Evolutionary conservation across 345 rosid genomes (phyloP).

Genomic region (Populus ilicifolia): DNA sequence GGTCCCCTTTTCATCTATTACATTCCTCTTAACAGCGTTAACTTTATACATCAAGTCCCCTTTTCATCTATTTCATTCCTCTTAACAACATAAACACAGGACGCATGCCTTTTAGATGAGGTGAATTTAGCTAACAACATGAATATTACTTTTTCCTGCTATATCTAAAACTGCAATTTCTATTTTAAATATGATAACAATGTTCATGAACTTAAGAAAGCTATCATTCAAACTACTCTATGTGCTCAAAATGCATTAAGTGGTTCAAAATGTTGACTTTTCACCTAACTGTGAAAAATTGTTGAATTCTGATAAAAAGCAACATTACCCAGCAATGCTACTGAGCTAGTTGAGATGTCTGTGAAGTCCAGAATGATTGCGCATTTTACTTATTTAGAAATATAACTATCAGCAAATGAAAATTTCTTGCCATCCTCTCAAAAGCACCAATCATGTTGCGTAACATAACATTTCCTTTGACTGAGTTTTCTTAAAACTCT

Average conservation of each 20-base stretch:
- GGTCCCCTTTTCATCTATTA: background rate
- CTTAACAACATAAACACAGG: background rate
- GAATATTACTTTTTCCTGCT: too few relatives aligned
- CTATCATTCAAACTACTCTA: background rate
- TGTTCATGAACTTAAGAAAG: background rate
- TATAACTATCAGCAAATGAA: background rate
- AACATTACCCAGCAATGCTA: background rate
- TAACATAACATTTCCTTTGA: background rate
- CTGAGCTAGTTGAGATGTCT: background rate
- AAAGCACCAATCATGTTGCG: too few relatives aligned
- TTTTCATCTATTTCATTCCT: background rate
- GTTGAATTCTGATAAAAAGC: background rate
- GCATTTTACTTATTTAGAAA: background rate
- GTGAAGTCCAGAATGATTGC: background rate
- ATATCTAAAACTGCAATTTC: background rate
- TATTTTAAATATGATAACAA: background rate
- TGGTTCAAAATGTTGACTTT: background rate
- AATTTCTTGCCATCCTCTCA: background rate
- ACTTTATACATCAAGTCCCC: background rate
- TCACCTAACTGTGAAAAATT: background rate
- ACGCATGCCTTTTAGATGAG: background rate
- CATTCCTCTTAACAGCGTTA: background rate
- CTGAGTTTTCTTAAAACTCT: background rate
- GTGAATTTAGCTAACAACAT: background rate
- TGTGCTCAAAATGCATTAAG: background rate